phyloP scores from a whole-genome alignment of 2,329 filamentous ascomycete genomes.

The Fusarium sp. region DNA sequence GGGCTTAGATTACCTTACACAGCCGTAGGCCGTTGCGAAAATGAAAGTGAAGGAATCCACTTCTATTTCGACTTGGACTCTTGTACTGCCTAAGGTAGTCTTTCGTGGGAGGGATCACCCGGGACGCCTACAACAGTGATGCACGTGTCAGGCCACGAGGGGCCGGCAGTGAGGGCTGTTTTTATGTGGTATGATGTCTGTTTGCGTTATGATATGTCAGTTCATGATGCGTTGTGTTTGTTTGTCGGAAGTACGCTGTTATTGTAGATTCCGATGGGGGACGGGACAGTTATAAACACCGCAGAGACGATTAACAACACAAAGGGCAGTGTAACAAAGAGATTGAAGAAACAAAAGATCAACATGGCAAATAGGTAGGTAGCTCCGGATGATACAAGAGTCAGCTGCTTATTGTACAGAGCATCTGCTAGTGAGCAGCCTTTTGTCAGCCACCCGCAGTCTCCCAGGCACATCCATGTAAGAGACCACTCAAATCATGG shows the following conservation, averaged over 20 bases:
- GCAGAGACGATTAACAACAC: background rate
- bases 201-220: background rate
- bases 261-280: background rate
- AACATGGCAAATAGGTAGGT: background rate
- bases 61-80: background rate
- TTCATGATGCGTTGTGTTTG: background rate
- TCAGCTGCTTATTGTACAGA: conserved; percentile 19
- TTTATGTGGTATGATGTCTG: background rate
- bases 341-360: conserved; percentile 1
- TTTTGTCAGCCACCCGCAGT: conserved; percentile 24
- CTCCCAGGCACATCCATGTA: conserved; percentile 34
- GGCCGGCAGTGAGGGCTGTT: conserved; percentile 30
- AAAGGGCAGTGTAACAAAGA: conserved; percentile 4
- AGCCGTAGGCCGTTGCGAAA: conserved; percentile 7
- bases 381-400: conserved; percentile 1
- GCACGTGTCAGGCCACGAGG: conserved; percentile 48
- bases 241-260: background rate
- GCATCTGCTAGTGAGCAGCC: background rate
- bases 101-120: conserved; percentile 22
- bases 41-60: background rate
- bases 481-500: conserved; percentile 2
- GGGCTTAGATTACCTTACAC: conserved; percentile 14
- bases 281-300: background rate
- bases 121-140: conserved; percentile 34
- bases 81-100: background rate